Evolutionary conservation across 768 basidiomycete species (phyloP).

Genomic region (Dentipellis sp.): DNA sequence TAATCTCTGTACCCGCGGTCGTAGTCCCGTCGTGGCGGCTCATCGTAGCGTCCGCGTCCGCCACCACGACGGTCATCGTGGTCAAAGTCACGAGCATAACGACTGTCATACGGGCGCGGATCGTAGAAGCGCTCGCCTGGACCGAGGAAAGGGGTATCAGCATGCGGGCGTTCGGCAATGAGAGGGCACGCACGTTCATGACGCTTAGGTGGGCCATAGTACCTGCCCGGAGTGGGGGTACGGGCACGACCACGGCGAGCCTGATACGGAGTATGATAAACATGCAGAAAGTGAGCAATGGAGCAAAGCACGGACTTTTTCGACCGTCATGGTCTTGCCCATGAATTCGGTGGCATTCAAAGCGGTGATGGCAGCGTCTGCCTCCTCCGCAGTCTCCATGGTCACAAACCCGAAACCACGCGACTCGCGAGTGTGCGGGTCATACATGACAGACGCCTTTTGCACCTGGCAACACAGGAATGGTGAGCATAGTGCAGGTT

Average conservation of each 20-base stretch:
- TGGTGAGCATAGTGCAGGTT: neutral
- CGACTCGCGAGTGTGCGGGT: conserved; percentile 61
- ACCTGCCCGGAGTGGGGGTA: conserved; percentile 89
- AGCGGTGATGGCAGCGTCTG: conserved; percentile 81
- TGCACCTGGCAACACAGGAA: conserved; percentile 35
- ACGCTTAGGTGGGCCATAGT: conserved; percentile 89
- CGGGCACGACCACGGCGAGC: conserved; percentile 85
- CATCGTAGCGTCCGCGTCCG: conserved; percentile 31
- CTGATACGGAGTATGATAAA: conserved; percentile 25
- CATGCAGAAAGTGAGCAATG: neutral
- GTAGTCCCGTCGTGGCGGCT: conserved; percentile 32
- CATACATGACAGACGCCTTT: conserved; percentile 56
- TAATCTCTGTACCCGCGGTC: conserved; percentile 29
- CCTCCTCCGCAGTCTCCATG: conserved; percentile 78
- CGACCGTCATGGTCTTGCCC: conserved; percentile 84
- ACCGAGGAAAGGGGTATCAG: neutral
- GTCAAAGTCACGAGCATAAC: conserved; percentile 65
- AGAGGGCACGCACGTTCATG: conserved; percentile 36
- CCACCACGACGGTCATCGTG: conserved; percentile 38
- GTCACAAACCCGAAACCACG: conserved; percentile 88
- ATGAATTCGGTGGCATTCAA: conserved; percentile 77
- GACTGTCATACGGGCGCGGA: conserved; percentile 85
- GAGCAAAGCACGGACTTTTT: conserved; percentile 47
- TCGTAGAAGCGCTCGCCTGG: conserved; percentile 83
- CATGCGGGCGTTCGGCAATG: neutral